Percentiles rank a stretch among this genome's conserved stretches.
Conservation (phyloP, 2,329 filamentous ascomycete species). For the Beauveria varroae region DNA sequence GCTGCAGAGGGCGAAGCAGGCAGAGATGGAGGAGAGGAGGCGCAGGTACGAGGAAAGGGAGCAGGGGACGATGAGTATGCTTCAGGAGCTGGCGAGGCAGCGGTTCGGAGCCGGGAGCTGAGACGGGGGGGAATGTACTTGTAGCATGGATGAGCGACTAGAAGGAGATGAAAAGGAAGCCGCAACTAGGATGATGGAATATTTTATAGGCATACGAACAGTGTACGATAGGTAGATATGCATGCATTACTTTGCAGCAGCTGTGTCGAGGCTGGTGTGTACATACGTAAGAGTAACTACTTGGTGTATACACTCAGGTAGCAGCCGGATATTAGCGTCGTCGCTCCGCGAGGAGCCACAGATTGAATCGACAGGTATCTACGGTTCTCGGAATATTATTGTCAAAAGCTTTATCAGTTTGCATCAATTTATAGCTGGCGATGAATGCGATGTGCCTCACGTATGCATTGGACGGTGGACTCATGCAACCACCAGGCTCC, state of each 20-base stretch:
- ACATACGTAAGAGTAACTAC: no score
- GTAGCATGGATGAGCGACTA: no score
- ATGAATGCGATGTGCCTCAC: neutral
- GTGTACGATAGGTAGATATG: no score
- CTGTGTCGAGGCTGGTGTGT: no score
- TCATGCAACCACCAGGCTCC: constrained; percentile 8
- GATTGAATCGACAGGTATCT: neutral
- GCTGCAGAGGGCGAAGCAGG: constrained; percentile 62
- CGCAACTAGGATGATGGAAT: neutral
- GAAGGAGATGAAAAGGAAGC: neutral
- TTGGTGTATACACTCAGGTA: neutral
- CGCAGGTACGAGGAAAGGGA: constrained; percentile 67
- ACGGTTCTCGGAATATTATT: neutral
- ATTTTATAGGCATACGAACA: neutral
- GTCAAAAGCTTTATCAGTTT: neutral
- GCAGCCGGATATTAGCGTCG: neutral
- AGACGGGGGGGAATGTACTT: neutral
- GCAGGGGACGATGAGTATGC: constrained; percentile 73
- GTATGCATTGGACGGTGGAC: neutral
- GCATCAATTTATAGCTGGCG: no score
- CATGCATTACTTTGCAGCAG: no score
- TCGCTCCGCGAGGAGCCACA: neutral
- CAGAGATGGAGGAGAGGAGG: constrained; percentile 73
- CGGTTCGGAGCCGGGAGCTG: constrained; percentile 54
- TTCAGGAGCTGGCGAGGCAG: constrained; percentile 71